Evolutionary conservation across 2,329 filamentous ascomycete genomes (phyloP), one percentile per base, ranked within the genome.

Genomic region (Cladosporium sp.): DNA sequence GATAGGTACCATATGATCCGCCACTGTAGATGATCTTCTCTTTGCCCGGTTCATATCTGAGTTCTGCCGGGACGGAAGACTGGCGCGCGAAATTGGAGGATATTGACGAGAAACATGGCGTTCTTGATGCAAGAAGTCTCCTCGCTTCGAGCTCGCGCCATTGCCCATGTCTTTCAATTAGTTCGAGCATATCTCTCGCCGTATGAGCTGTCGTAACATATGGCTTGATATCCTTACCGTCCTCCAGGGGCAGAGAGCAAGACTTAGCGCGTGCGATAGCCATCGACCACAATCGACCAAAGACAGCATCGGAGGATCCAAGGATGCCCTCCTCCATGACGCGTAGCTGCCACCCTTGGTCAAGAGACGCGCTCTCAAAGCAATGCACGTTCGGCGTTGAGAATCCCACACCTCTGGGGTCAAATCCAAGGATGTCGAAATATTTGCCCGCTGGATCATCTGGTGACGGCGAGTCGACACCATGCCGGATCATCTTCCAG

Each of bases 121-220:
- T 13, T 9, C 10, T 8, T n/a, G 32, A 14, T 6, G 19, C 19
- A 4, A 56, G 14, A 1, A 59, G 31, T n/a, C 52, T 40, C 14
- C 37, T 54, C 4, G 58, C 57, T 44, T 72, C 60, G 18, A 61
- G n/a, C 42, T 65, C 58, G 13, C 63, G 58, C 62, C 62, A 66
- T 28, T 55, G 55, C 32, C 62, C 72, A 52, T 74, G 71, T 22
- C 48, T 49, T 55, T 79, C 75, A 9, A 73, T 65, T 34, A 79
- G 69, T 38, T 72, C 69, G 7, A 79, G 61, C 73, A 79, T 77
- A 55, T 79, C 76, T 37, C 71, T 64, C 2, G 73, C 75, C 2
- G 75, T 73, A 19, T 69, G 72, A 1, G 74, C 72, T 0, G 76
- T 78, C 13, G 70, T 72, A 43, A 75, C 64, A 59, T 73, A 74